phyloP scores from a whole-genome alignment of 441 rosid genomes.

The Mallotus japonicus region DNA sequence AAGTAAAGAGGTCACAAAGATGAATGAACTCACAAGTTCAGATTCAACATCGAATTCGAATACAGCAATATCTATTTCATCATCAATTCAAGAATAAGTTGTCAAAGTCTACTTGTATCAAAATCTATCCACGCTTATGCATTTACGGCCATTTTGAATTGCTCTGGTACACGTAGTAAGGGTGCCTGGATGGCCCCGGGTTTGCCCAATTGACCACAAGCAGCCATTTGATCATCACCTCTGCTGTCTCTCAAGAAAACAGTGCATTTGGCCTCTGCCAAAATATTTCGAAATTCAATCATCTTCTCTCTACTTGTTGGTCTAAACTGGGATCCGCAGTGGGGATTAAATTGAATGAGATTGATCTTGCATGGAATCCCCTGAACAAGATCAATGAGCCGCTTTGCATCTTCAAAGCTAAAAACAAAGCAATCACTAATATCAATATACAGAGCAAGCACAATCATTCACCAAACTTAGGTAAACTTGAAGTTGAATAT shows the following conservation, averaged over 20 bases:
- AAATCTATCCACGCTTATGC: conserved; percentile 15
- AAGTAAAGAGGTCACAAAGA: not conserved
- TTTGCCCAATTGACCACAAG: conserved; percentile 94
- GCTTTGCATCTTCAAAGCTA: conserved; percentile 83
- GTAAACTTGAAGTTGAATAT: not conserved
- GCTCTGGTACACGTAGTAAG: conserved; percentile 65
- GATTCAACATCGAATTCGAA: not conserved
- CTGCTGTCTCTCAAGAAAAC: conserved; percentile 67
- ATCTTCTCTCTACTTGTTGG: conserved; percentile 68
- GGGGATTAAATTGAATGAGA: conserved; percentile 85
- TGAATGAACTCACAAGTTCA: not conserved
- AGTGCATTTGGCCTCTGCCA: conserved; percentile 62
- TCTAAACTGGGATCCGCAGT: conserved; percentile 68
- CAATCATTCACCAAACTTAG: not conserved
- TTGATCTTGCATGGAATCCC: conserved; percentile 96
- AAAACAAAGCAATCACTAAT: conserved; percentile 18
- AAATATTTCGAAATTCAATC: conserved; percentile 65
- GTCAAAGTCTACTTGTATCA: not conserved
- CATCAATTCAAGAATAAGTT: not conserved
- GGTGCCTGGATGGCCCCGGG: conserved; percentile 64
- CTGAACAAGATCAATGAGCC: conserved; percentile 73
- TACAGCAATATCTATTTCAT: not conserved
- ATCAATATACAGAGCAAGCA: not conserved
- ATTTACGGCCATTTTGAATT: conserved; percentile 55
- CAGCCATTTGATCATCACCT: conserved; percentile 97